A percentile compares a stretch with the other conserved stretches of the same genome.
Conservation (phyloP, 2,329 filamentous ascomycete genomes). For the Clarireedia paspali region DNA sequence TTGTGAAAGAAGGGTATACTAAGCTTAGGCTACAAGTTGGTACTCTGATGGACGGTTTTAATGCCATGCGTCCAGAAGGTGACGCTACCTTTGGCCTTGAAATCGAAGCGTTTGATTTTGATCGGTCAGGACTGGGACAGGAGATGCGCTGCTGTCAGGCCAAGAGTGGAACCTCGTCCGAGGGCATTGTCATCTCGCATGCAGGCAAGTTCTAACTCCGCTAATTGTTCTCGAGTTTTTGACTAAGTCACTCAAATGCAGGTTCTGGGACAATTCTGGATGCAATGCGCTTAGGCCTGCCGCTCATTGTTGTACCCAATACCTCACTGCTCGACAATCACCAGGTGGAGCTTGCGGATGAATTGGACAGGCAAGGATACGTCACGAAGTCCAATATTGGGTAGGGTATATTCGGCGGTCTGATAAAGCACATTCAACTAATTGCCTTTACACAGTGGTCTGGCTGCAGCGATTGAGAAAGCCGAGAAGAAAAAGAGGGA, state of each 20-base stretch:
- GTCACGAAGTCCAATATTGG: conserved; percentile 40
- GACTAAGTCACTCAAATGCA: conserved; percentile 30
- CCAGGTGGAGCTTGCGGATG: conserved; percentile 76
- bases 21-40: conserved; percentile 77
- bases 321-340: conserved; percentile 77
- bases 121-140: conserved; percentile 45
- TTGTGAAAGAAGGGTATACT: conserved; percentile 56
- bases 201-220: conserved; percentile 54
- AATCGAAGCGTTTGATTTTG: conserved; percentile 60
- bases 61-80: conserved; percentile 18
- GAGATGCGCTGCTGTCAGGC: conserved; percentile 40
- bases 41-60: conserved; percentile 51
- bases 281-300: conserved; percentile 63
- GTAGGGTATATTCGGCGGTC: conserved; percentile 13
- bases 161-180: conserved; percentile 31
- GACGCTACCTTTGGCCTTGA: conserved; percentile 32
- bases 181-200: conserved; percentile 80
- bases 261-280: conserved; percentile 87
- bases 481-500: conserved; percentile 12
- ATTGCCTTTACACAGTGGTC: conserved; percentile 12
- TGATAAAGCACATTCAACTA: neutral
- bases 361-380: conserved; percentile 68
- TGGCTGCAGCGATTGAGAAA: conserved; percentile 17
- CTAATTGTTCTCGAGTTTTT: neutral
- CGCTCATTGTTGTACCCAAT: conserved; percentile 88